Percentiles rank a stretch among this genome's conserved stretches.
phyloP scores from a whole-genome alignment of 1,139 yeast species.

The Groenewaldozyma sp. region DNA sequence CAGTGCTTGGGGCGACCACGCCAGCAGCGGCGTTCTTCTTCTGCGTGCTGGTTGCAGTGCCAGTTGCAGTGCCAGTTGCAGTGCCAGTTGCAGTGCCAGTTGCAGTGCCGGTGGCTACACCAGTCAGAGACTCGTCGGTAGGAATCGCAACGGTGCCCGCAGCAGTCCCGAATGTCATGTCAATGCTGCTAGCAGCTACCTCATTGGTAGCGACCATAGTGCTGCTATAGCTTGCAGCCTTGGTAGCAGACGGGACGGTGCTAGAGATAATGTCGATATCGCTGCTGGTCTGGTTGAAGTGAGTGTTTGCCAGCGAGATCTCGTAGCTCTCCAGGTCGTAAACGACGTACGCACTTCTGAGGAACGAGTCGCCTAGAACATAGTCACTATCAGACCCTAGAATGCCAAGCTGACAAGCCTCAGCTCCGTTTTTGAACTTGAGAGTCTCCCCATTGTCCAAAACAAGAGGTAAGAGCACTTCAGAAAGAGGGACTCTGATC shows the following conservation, averaged over 20 bases:
- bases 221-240: constrained; percentile 20
- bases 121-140: too few species aligned
- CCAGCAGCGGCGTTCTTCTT: too few species aligned
- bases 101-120: too few species aligned
- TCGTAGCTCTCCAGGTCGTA: constrained; percentile 60
- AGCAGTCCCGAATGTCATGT: too few species aligned
- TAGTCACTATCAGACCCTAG: constrained; percentile 7
- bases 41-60: too few species aligned
- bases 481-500: constrained; percentile 21
- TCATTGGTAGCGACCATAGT: constrained; percentile 12
- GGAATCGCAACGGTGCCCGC: too few species aligned
- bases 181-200: constrained; percentile 5
- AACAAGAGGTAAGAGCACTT: constrained; percentile 17
- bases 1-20: too few species aligned
- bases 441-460: constrained; percentile 13
- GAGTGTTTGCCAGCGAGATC: constrained; percentile 58
- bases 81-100: too few species aligned
- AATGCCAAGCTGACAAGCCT: constrained; percentile 24
- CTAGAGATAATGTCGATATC: constrained; percentile 19
- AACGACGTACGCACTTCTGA: constrained; percentile 66
- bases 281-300: constrained; percentile 16
- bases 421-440: constrained; percentile 16
- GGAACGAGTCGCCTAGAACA: constrained; percentile 64
- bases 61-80: too few species aligned
- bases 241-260: constrained; percentile 24